Evolutionary conservation across 108 stramenopile genomes (phyloP).

Genomic region (Nitzschia putrida): DNA sequence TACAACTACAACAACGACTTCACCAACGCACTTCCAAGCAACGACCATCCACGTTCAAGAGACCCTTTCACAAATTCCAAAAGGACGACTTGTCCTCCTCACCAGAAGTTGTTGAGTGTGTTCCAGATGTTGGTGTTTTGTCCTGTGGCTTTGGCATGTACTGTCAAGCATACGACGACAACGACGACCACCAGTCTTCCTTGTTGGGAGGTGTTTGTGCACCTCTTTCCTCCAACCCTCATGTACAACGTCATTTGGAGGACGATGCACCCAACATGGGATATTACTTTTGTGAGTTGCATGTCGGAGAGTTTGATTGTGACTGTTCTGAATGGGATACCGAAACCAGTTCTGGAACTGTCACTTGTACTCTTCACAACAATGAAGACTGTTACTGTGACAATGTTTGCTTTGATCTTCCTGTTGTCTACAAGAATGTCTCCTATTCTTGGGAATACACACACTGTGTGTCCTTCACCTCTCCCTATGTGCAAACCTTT

Average conservation of each 20-base stretch:
- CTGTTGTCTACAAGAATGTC: neutral
- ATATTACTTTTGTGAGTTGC: no score
- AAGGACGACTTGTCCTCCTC: no score
- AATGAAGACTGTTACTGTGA: neutral
- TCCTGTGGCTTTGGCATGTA: constrained; percentile 14
- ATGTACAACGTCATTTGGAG: no score
- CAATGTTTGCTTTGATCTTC: neutral
- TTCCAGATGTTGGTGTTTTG: constrained; percentile 21
- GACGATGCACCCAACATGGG: no score
- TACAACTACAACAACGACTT: no score
- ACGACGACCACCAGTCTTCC: neutral
- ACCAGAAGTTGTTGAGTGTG: constrained; percentile 14
- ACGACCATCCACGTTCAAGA: no score
- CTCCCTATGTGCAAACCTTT: constrained; percentile 8
- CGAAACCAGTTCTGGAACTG: constrained; percentile 1
- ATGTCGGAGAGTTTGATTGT: constrained; percentile 2
- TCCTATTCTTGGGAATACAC: neutral
- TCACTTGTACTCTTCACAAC: neutral
- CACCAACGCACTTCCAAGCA: no score
- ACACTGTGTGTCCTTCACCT: constrained; percentile 6
- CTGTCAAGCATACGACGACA: constrained; percentile 6
- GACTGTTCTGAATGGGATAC: neutral
- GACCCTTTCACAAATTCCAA: no score
- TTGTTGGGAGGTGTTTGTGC: constrained; percentile 15
- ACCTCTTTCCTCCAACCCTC: no score